phyloP scores from a whole-genome alignment of 306 rosid genomes.

The Pachyrhizus erosus region DNA sequence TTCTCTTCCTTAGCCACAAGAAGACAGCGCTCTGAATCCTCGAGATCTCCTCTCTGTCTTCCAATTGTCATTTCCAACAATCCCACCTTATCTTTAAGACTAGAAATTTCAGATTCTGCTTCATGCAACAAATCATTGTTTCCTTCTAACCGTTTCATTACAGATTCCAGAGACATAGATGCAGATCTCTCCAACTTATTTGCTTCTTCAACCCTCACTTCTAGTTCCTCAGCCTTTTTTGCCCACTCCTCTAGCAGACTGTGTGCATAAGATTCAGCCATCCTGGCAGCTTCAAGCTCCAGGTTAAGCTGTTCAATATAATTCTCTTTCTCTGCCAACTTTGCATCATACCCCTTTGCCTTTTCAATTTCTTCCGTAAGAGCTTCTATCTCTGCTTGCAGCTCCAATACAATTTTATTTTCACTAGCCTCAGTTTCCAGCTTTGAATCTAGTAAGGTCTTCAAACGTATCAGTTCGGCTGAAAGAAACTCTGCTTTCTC shows the following conservation, averaged over 20 bases:
- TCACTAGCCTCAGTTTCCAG: conserved; percentile 72
- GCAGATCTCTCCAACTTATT: conserved; percentile 82
- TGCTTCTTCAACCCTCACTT: conserved; percentile 68
- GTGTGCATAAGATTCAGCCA: conserved; percentile 84
- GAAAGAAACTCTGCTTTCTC: conserved; percentile 83
- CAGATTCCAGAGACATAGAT: conserved; percentile 77
- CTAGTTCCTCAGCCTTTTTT: conserved; percentile 67
- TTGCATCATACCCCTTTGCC: conserved; percentile 59
- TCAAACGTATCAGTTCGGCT: conserved; percentile 68
- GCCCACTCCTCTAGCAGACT: conserved; percentile 79
- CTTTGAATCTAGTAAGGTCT: conserved; percentile 77
- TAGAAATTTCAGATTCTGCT: conserved; percentile 74
- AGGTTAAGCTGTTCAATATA: conserved; percentile 76
- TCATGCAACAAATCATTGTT: conserved; percentile 71
- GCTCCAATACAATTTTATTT: conserved; percentile 58
- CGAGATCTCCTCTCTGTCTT: conserved; percentile 75
- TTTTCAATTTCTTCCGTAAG: conserved; percentile 70
- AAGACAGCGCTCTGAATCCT: conserved; percentile 67
- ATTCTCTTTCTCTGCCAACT: conserved; percentile 65
- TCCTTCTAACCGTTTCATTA: conserved; percentile 73
- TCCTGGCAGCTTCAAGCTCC: conserved; percentile 87
- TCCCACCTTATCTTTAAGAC: conserved; percentile 78
- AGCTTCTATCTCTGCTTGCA: conserved; percentile 66
- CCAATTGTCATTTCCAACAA: conserved; percentile 79
- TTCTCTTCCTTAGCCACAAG: conserved; percentile 65